Base-by-base conservation (phyloP, 192 early-diverging fungal genomes). In the Gamsiella multidivaricata region DNA sequence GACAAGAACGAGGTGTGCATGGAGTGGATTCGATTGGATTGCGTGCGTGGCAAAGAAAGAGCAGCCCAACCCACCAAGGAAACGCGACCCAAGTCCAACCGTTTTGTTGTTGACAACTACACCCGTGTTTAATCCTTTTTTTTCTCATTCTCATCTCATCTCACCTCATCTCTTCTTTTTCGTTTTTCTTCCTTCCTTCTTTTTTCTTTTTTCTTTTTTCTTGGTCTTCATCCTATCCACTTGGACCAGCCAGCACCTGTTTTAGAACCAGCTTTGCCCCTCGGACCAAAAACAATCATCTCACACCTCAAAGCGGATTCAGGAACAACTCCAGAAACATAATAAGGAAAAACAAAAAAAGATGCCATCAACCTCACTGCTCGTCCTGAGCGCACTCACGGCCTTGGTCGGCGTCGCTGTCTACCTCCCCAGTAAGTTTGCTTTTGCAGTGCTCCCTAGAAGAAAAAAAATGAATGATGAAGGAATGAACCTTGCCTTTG, bases 381-480 rank as follows among this genome's bases (percentile, higher is more conserved):
- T 69, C 46, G 37, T 43, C 54, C 23, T 57, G 46, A 69, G 74
- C 47, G 46, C 74, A 33, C 15, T 69, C 28, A 54, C 33, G 12
- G 74, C 74, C 46, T 3, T 78, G 8, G 41, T 78, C 26, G 53
- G 65, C 23, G 41, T 78, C 17, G 74, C 74, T 8, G 65, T 69
- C 18, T 78, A 78, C 43, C 54, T 78, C 17, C 74, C 74, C 29
- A 62, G 74, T 78, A 78, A 69, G 74, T 69, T 9, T 0, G 20
- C 32, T 15, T 56, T 7, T 49, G 23, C n/a, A 15, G 37, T 12
- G 9, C 6, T 11, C 5, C 20, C 43, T 60, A 15, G 57, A 46
- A 60, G 10, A 25, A 14, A 46, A 31, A 25, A 31, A 25, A 26
- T 0, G 9, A 8, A 8, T 14, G 6, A 31, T 15, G 6, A 3